Conservation (phyloP, 2,329 filamentous ascomycete species). For the Boeremia lycopersici region DNA sequence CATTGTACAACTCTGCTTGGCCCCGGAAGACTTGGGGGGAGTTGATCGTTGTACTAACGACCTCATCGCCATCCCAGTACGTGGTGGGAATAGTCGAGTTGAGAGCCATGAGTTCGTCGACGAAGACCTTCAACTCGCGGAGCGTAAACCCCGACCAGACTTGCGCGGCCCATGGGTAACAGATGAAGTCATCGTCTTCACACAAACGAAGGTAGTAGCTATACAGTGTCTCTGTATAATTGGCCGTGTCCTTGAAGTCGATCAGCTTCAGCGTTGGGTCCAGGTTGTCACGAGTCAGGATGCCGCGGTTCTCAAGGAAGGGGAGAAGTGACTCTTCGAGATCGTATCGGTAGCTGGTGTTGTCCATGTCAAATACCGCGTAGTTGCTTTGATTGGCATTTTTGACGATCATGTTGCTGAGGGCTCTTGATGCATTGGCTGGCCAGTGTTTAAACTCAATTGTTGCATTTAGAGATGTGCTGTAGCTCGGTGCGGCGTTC, state of each 20-base stretch:
- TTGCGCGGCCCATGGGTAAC: slow-evolving; percentile 40
- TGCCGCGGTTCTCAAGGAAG: slow-evolving; percentile 39
- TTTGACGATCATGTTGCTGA: slow-evolving; percentile 35
- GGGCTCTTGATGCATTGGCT: slow-evolving; percentile 30
- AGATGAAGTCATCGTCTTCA: slow-evolving; percentile 37
- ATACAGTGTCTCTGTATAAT: slow-evolving; percentile 39
- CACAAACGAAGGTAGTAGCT: slow-evolving; percentile 41
- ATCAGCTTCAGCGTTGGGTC: slow-evolving; percentile 38
- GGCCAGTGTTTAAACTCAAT: slow-evolving; percentile 35
- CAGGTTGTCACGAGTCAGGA: slow-evolving; percentile 37
- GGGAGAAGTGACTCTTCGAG: slow-evolving; percentile 39
- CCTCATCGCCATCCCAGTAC: slow-evolving; percentile 37
- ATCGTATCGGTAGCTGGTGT: slow-evolving; percentile 40
- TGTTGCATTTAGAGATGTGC: slow-evolving; percentile 17
- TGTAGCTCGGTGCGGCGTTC: slow-evolving; percentile 24
- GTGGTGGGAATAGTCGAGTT: slow-evolving; percentile 31
- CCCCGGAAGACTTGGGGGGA: slow-evolving; percentile 35
- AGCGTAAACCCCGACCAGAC: slow-evolving; percentile 38
- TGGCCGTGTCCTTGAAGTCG: slow-evolving; percentile 41
- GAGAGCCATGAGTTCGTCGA: slow-evolving; percentile 38
- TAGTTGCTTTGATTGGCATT: slow-evolving; percentile 42
- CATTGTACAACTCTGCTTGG: slow-evolving; percentile 37
- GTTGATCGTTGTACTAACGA: slow-evolving; percentile 24
- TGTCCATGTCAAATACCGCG: slow-evolving; percentile 43
- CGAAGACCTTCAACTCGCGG: slow-evolving; percentile 32